A percentile compares a stretch with the other conserved stretches of the same genome.
Conservation (phyloP, 1,284 basidiomycete genomes). For the Microbotryum intermedium region DNA sequence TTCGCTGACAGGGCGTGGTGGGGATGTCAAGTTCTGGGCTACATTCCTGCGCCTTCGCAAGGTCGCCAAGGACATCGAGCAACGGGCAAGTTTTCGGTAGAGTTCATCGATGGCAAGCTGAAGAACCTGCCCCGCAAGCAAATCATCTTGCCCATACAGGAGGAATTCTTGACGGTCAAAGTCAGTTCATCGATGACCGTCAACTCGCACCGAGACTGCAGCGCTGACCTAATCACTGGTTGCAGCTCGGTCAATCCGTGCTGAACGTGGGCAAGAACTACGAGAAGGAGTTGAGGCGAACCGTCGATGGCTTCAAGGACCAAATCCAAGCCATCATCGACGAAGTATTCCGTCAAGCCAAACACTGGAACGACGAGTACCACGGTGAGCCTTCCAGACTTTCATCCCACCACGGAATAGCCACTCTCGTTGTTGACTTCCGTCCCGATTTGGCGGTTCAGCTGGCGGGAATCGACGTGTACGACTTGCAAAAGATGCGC, state of each 20-base stretch:
- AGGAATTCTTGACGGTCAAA: slow-evolving; percentile 6
- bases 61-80: slow-evolving; percentile 1
- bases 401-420: too few species aligned
- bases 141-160: neutral
- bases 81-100: slow-evolving; percentile 9
- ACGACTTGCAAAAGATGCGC: slow-evolving; percentile 2
- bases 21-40: neutral
- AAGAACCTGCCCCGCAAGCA: neutral
- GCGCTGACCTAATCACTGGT: neutral
- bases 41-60: neutral
- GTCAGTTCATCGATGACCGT: neutral
- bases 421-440: too few species aligned
- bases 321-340: slow-evolving; percentile 7
- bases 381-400: neutral
- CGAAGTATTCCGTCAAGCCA: slow-evolving; percentile 1
- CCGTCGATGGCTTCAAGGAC: neutral
- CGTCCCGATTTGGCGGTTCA: too few species aligned
- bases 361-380: slow-evolving; percentile 1
- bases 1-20: slow-evolving; percentile 2
- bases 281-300: neutral
- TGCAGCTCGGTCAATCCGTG: slow-evolving; percentile 8
- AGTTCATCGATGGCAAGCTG: neutral
- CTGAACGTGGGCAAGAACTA: neutral
- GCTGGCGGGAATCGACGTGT: slow-evolving; percentile 6
- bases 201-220: too few species aligned